phyloP scores from a whole-genome alignment of 331 rosid genomes.

The Quercus tomentella region DNA sequence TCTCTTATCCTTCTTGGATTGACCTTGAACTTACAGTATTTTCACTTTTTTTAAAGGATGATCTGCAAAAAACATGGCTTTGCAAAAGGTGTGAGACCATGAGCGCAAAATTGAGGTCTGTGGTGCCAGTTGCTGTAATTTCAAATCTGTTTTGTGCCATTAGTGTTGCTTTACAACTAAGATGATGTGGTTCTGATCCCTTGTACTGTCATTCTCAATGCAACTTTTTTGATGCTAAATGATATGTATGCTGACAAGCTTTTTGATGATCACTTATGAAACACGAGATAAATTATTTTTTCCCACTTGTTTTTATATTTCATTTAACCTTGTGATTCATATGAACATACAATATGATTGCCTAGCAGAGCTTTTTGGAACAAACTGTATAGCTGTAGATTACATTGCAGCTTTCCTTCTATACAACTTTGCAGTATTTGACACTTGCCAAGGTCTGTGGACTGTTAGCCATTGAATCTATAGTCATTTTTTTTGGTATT shows the following conservation, averaged over 20 bases:
- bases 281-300: neutral
- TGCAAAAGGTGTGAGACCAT: constrained; percentile 92
- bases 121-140: constrained; percentile 1
- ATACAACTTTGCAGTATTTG: too few species aligned
- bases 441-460: too few species aligned
- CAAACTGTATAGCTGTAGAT: too few species aligned
- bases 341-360: too few species aligned
- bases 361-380: too few species aligned
- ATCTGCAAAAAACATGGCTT: constrained; percentile 82
- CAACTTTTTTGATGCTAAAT: neutral
- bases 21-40: neutral
- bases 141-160: neutral
- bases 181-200: neutral
- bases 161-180: neutral
- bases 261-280: neutral
- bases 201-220: neutral
- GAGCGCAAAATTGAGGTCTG: constrained; percentile 89
- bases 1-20: neutral
- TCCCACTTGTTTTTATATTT: neutral
- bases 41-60: constrained; percentile 53
- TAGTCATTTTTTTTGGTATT: too few species aligned
- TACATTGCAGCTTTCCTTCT: too few species aligned
- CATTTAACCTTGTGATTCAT: too few species aligned
- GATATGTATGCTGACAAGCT: neutral
- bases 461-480: too few species aligned